Evolutionary conservation across 108 stramenopile genomes (phyloP).

Genomic region (Schizochytrium sp.): DNA sequence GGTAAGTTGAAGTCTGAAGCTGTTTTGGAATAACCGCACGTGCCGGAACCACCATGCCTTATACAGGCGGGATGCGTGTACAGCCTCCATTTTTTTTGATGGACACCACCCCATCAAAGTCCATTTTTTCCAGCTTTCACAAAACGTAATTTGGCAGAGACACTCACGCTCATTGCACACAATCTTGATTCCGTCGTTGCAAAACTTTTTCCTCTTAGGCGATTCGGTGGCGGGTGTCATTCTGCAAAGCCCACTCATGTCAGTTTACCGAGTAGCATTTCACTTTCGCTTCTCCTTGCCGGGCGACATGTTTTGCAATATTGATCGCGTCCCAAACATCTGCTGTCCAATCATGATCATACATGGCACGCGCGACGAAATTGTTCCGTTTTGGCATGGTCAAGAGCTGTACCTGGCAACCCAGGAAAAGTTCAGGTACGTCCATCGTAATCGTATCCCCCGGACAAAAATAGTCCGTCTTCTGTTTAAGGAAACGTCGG

Average conservation of each 20-base stretch:
- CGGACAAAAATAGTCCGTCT: not conserved
- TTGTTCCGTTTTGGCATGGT: conserved; percentile 87
- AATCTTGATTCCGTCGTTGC: not conserved
- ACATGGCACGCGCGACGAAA: conserved; percentile 85
- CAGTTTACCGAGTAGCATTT: conserved; percentile 76
- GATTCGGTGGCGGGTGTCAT: conserved; percentile 70
- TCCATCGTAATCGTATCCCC: not conserved
- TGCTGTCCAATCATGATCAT: conserved; percentile 81
- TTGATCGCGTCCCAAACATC: conserved; percentile 69
- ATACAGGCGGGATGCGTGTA: too few species aligned
- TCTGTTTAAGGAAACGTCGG: not conserved
- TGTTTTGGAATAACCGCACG: too few species aligned
- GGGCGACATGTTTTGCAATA: conserved; percentile 85
- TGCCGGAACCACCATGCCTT: too few species aligned
- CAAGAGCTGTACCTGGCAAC: conserved; percentile 79
- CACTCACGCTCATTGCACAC: not conserved
- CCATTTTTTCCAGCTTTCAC: too few species aligned
- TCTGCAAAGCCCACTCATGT: conserved; percentile 67
- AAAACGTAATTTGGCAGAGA: too few species aligned
- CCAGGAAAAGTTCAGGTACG: conserved; percentile 62
- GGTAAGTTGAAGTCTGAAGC: not conserved
- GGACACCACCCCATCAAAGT: too few species aligned
- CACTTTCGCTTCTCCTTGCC: conserved; percentile 75
- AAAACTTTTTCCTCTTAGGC: conserved; percentile 31
- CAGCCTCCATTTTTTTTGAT: too few species aligned